These are phyloP conservation scores for Datisca glomerata DNA, from an alignment of 306 rosid species.

Conservation along the genomic window DNA sequence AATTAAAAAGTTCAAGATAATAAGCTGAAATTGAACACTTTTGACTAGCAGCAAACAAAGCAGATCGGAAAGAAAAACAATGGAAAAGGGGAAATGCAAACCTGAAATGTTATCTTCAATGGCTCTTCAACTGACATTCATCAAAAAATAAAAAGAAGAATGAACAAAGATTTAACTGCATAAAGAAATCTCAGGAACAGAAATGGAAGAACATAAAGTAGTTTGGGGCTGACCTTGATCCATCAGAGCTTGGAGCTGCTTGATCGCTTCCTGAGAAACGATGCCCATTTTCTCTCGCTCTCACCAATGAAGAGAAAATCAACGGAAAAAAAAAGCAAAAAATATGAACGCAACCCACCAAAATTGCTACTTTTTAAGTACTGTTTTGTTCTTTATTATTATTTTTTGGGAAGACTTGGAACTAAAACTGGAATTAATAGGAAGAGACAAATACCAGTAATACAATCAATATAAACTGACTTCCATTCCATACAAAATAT, in stretches of 20 bases:
- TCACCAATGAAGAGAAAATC: not conserved
- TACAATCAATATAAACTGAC: no score
- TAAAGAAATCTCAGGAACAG: not conserved
- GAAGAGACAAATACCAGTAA: no score
- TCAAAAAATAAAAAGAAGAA: not conserved
- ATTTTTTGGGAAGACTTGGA: no score
- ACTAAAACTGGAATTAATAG: no score
- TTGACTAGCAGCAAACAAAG: not conserved
- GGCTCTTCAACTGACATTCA: conserved; percentile 63
- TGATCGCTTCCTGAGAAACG: conserved; percentile 71
- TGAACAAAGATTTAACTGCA: not conserved
- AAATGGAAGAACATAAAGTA: not conserved
- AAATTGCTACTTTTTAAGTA: not conserved
- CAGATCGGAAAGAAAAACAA: conserved; percentile 12
- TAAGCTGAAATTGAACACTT: conserved; percentile 4
- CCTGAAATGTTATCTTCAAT: conserved; percentile 74
- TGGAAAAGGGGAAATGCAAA: conserved; percentile 23
- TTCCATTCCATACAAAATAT: no score
- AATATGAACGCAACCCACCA: no score
- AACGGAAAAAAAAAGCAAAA: no score
- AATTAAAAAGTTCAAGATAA: not conserved
- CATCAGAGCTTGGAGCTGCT: conserved; percentile 54
- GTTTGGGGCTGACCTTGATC: conserved; percentile 49
- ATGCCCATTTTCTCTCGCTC: conserved; percentile 36
- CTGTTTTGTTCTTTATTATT: no score